Evolutionary conservation across 495 filamentous ascomycete genomes (phyloP).

Genomic region (Podospora pseudoanserina): DNA sequence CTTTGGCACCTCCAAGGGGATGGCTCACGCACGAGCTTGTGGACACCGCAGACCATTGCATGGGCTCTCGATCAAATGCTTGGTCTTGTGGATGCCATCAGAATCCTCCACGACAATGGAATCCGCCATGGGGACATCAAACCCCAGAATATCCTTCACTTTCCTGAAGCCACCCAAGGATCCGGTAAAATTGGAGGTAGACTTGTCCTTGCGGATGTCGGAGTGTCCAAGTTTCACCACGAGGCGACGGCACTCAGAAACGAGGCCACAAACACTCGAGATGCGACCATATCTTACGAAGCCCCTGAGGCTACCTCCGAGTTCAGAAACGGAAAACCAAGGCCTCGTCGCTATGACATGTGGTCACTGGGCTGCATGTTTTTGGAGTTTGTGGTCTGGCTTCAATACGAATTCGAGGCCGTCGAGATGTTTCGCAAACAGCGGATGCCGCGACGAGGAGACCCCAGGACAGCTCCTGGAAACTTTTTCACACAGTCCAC

Average conservation of each 20-base stretch:
- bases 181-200: not conserved
- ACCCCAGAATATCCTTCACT: slow-evolving; percentile 21
- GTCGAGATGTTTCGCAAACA: slow-evolving; percentile 10
- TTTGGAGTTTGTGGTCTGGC: slow-evolving; percentile 26
- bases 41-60: slow-evolving; percentile 2
- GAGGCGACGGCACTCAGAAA: slow-evolving; percentile 1
- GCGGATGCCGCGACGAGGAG: slow-evolving; percentile 5
- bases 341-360: slow-evolving; percentile 24
- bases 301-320: slow-evolving; percentile 16
- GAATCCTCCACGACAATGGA: slow-evolving; percentile 13
- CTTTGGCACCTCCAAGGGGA: slow-evolving; percentile 13
- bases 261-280: slow-evolving; percentile 12
- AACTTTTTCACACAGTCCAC: slow-evolving; percentile 4
- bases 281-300: slow-evolving; percentile 17
- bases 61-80: slow-evolving; percentile 24
- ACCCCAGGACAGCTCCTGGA: slow-evolving; percentile 1
- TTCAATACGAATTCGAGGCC: slow-evolving; percentile 23
- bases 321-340: slow-evolving; percentile 5
- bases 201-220: slow-evolving; percentile 12
- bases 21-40: not conserved
- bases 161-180: not conserved
- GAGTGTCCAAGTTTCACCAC: slow-evolving; percentile 14
- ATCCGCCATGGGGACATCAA: slow-evolving; percentile 23
- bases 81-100: slow-evolving; percentile 22
- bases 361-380: slow-evolving; percentile 33